Conservation (phyloP, 2,329 filamentous ascomycete species). For the Penicillium sp. region DNA sequence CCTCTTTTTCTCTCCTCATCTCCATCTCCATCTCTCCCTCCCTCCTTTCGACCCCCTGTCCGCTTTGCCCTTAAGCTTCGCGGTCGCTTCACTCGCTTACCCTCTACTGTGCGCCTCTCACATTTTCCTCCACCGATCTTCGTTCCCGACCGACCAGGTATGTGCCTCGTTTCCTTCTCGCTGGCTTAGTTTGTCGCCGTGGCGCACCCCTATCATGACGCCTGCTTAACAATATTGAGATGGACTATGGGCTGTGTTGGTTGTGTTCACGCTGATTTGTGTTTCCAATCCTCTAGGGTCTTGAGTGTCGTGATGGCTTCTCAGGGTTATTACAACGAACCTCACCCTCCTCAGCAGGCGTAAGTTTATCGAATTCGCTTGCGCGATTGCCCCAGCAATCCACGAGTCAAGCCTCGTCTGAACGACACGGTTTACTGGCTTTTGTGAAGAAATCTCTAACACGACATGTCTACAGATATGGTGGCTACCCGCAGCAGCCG, state of each 20-base stretch:
- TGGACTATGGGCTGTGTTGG: too few relatives aligned
- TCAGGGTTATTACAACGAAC: slow-evolving; percentile 41
- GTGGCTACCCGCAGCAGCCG: slow-evolving; percentile 29
- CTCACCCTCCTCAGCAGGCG: slow-evolving; percentile 20
- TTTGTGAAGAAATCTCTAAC: too few relatives aligned
- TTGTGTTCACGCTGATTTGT: neutral
- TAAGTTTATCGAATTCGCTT: slow-evolving; percentile 10
- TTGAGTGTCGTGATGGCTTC: slow-evolving; percentile 37
- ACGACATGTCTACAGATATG: slow-evolving; percentile 21
- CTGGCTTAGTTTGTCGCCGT: neutral
- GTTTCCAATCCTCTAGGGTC: neutral
- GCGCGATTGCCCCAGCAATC: neutral
- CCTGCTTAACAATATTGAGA: too few relatives aligned
- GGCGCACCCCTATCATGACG: neutral
- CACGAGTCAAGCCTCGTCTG: too few relatives aligned
- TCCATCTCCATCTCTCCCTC: slow-evolving; percentile 9
- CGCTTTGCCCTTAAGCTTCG: neutral
- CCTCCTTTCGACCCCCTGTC: neutral
- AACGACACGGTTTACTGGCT: too few relatives aligned
- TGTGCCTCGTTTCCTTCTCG: neutral
- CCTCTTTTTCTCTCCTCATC: slow-evolving; percentile 11
- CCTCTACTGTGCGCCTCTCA: too few relatives aligned
- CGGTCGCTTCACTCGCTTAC: slow-evolving; percentile 3
- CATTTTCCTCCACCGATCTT: too few relatives aligned
- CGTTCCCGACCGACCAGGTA: neutral